Evolutionary conservation across 2,329 filamentous ascomycete genomes (phyloP), one percentile per base, ranked within the genome.

Genomic region (Fusarium citri): DNA sequence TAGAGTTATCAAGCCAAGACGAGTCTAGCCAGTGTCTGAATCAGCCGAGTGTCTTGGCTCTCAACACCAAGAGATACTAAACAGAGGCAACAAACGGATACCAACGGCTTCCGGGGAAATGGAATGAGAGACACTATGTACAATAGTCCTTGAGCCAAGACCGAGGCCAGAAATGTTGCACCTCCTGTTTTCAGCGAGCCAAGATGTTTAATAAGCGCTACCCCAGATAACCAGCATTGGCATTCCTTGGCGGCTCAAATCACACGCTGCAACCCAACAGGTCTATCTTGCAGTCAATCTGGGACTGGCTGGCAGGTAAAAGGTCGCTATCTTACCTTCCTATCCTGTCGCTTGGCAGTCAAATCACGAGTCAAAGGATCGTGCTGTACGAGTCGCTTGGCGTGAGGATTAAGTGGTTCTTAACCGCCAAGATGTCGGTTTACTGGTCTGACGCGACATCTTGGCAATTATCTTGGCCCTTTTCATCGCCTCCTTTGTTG

Each of bases 341-440:
- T 31, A 31, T 68, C 54, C 14, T 49, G 67, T 63, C 23, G n/a
- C 69, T 71, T 71, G 69, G 69, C 69, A 31, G 43, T 22, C 5
- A 20, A 57, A 62, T 66, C 61, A 69, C 65, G 55, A 69, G 69
- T 64, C 47, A 59, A 14, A 15, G 26, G 15, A 40, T 26, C 40
- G 54, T 23, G 12, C 15, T 23, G 30, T 14, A 11, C 9, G 11
- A 28, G 6, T 49, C 16, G 7, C 68, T 71, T 71, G 68, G 69
- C 69, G 43, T 59, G 48, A 57, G 57, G 45, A 69, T 59, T 30
- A 57, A 69, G 59, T 71, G 64, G 64, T 37, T 59, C 34, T 9
- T 1, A 3, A 2, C 10, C 40, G 68, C 68, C 69, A 72, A 71
- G 68, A 54, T 54, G 16, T 5, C 1, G 31, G 31, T 3, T 31